Base-by-base conservation (phyloP, 2,329 filamentous ascomycete genomes). In the Colletotrichum kahawae region DNA sequence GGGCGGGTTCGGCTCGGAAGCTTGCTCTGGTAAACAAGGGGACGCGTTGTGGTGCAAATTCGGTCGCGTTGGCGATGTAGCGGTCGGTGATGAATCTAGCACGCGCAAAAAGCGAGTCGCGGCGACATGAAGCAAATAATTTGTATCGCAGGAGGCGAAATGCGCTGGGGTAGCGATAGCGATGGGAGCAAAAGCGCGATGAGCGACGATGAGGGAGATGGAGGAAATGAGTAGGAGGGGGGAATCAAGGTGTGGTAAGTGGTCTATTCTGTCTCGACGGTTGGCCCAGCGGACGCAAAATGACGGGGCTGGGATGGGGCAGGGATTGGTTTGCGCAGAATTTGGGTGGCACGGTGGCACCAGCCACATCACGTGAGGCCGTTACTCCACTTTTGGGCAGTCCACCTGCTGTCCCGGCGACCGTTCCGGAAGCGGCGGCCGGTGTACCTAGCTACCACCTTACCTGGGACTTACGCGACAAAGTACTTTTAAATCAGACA, bases 21-120 rank as follows among this genome's bases (percentile, higher is more conserved):
- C 71, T 69, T 69, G 67, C 67, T 71, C 54, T 76, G 71, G 77
- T 78, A 78, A 79, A 79, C 78, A 79, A 78, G 77, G 33, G 70
- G 75, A 76, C 78, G 78, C 78, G 78, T 79, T 79, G 63, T 77
- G 71, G 56, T 75, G 74, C 63, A 67, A 57, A 67, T 60, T 67
- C 48, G 51, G 71, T 69, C 72, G 77, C 78, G 78, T 77, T 75
- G 71, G 29, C 16, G 51, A 57, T 67, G 60, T 38, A 75, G 60
- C 73, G 69, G 65, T 76, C 57, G 67, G 31, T 38, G 21, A 48
- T 27, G 62, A 54, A 62, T 73, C 69, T 77, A 75, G 43, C 68
- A 75, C 73, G 75, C 75, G 69, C 65, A 51, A 27, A 57, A 18
- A 48, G 18, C 36, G 43, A 69, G 38, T 70, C 73, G 73, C 73